These are phyloP conservation scores for Acrocalymma vagum DNA, from an alignment of 2,329 filamentous ascomycete species.

Conservation along the genomic window DNA sequence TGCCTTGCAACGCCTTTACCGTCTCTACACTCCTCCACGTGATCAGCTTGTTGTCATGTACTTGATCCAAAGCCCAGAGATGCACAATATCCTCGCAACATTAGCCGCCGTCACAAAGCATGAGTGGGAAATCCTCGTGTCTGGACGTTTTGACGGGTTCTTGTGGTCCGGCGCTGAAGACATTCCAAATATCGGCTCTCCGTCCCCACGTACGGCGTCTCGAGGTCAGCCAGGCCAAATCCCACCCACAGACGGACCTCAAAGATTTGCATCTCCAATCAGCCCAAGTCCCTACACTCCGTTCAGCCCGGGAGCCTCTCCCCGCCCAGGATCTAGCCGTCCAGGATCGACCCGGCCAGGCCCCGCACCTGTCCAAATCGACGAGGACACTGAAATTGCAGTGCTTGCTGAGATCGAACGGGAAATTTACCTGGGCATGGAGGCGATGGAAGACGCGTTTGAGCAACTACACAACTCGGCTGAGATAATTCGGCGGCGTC, in stretches of 20 bases:
- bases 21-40: conserved; percentile 74
- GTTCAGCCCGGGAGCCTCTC: conserved; percentile 45
- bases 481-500: conserved; percentile 77
- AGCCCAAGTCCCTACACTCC: conserved; percentile 42
- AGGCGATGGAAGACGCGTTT: conserved; percentile 91
- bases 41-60: conserved; percentile 89
- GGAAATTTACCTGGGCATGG: conserved; percentile 94
- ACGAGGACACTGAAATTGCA: conserved; percentile 93
- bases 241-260: conserved; percentile 47
- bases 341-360: conserved; percentile 48
- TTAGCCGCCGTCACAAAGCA: conserved; percentile 86
- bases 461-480: conserved; percentile 88
- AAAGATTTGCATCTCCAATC: conserved; percentile 60
- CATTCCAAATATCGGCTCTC: conserved; percentile 36
- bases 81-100: conserved; percentile 88
- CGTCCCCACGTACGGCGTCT: conserved; percentile 31
- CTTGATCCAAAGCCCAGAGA: conserved; percentile 79
- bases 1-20: conserved; percentile 86
- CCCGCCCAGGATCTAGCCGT: conserved; percentile 21
- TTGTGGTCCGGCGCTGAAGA: conserved; percentile 89
- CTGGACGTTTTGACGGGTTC: conserved; percentile 94
- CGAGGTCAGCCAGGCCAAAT: conserved; percentile 52
- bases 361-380: conserved; percentile 80
- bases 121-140: conserved; percentile 97
- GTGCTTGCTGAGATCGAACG: conserved; percentile 90